These are phyloP conservation scores for Blumeriella jaapii DNA, from an alignment of 2,329 filamentous ascomycete species.

Conservation along the genomic window DNA sequence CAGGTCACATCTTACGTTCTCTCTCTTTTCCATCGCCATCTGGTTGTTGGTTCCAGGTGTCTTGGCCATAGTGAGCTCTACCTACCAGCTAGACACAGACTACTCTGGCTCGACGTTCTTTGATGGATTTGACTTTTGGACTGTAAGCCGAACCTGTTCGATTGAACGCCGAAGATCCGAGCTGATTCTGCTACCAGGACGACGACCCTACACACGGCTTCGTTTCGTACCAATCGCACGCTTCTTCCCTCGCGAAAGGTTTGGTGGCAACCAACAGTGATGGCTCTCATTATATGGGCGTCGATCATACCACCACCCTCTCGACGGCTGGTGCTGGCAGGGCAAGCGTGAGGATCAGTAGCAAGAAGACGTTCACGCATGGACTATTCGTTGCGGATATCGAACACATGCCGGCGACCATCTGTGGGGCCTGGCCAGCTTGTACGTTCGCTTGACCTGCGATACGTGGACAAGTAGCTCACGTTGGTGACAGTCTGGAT, in stretches of 20 bases:
- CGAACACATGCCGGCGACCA: constrained; percentile 55
- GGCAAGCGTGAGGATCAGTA: constrained; percentile 55
- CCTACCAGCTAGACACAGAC: constrained; percentile 11
- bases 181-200: no score
- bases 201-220: constrained; percentile 56
- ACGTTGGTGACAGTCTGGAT: constrained; percentile 31
- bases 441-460: constrained; percentile 28
- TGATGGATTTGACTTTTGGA: constrained; percentile 43
- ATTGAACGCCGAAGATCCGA: no score
- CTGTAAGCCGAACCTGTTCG: constrained; percentile 31
- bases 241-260: constrained; percentile 23
- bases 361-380: constrained; percentile 48
- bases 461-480: no score
- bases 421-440: constrained; percentile 66
- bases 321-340: constrained; percentile 35
- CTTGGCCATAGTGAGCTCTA: constrained; percentile 1
- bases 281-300: constrained; percentile 52
- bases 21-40: neutral
- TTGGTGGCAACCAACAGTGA: constrained; percentile 30
- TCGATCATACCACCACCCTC: constrained; percentile 44
- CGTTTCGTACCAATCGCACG: constrained; percentile 38
- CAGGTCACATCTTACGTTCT: neutral
- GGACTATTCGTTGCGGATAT: constrained; percentile 63
- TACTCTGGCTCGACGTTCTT: constrained; percentile 27
- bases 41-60: neutral